Base-by-base conservation (phyloP, 306 rosid species). In the Prunus campanulata region DNA sequence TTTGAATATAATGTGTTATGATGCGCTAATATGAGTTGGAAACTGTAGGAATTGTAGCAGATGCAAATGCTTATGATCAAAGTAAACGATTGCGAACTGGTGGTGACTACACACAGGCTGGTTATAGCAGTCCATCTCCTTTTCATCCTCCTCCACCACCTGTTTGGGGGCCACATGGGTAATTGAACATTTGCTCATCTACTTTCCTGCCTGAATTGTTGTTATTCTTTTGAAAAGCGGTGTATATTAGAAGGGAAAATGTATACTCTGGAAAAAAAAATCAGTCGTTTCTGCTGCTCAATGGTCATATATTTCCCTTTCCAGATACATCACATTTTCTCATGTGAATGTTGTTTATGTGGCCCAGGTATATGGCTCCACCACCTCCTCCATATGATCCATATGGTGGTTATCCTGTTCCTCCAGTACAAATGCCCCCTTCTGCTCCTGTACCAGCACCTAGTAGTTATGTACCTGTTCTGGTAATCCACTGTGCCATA, bases 101-200 rank as follows among this genome's bases (percentile, higher is more conserved):
- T 49, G 95, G 91, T 72, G 96, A 93, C 77, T 91, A 91, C 66
- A 80, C 92, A 12, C 98, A 93, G 79, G 85, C 89, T 48, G 96
- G 87, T 70, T 93, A 93, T 81, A 64, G 88, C 3, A 86, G 91
- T 68, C 97, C 98, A 8, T 91, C 96, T 59, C 97, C 92, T 47
- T 91, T 90, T 86, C 96, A 91, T 71, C 96, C 93, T 52, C 93
- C 98, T 8, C 98, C 96, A 2, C 87, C 86, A 11, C 91, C 94
- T 72, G 88, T 93, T 67, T 93, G 98, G 98, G 98, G 92, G 4
- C 97, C 96, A 42, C 97, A 91, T 24, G 98, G 97, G 98, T 93
- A 83, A 81, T 47, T 46, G 39, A 19, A 2, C 35, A 24, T 65
- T 65, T 6, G 67, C 16, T 22, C 60, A 57, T 68, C 32, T 12